Base-by-base conservation (phyloP, 345 rosid species). In the Clarkia xantiana region DNA sequence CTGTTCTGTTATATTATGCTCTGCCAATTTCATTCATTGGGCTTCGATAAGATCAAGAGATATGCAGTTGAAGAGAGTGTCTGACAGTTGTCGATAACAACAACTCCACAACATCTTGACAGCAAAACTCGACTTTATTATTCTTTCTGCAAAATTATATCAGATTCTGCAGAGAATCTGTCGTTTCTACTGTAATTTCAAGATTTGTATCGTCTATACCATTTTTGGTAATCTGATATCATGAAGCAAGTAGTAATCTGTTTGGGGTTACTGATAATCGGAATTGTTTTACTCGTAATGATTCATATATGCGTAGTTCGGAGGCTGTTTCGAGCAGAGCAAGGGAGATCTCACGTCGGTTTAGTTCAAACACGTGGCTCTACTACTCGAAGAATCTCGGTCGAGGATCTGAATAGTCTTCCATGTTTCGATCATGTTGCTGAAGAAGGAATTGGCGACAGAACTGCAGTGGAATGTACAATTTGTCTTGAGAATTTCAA, bases 281-380 rank as follows among this genome's bases (percentile, higher is more conserved):
- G 78, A 23, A 55, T 73, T 38, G 58, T 60, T 18, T 64, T 60
- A 55, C 49, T 73, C 58, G 63, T 61, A 16, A 40, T 52, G 20
- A 70, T 76, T 46, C 82, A 76, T 58, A n/a, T 73, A 23, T 73
- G 64, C 39, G 42, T 76, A 9, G 72, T 68, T 14, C 59, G 67
- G 51, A 76, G 74, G 54, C 66, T 67, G 11, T 67, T 73, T 53
- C 40, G 72, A 34, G 25, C 52, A 11, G 62, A 51, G 3, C 20
- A 55, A 51, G 56, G 49, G 8, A 58, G 43, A 7, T 53, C 54
- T 7, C 36, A 12, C 1, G 8, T 19, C 5, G 17, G 10, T 45
- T 42, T 25, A 36, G 48, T 51, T 43, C 65, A 58, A 43, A 54
- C 49, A 40, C 18, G 25, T 41, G 29, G 38, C 16, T 22, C 16